These are phyloP conservation scores for Trametopsis cervina DNA, from an alignment of 768 basidiomycete genomes.

Conservation along the genomic window DNA sequence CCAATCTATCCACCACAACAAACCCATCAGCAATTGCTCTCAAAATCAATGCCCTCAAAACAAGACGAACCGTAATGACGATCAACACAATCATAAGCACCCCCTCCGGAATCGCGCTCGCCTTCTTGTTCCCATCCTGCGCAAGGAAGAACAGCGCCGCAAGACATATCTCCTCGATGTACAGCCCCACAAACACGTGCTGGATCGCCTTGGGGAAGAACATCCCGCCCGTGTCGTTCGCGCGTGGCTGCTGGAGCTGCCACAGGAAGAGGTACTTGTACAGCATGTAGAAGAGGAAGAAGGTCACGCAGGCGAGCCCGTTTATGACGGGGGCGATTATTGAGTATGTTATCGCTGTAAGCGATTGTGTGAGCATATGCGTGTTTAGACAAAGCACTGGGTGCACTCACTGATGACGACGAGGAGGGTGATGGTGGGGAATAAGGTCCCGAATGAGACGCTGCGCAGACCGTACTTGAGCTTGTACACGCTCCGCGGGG, in stretches of 20 bases:
- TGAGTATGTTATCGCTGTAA: slow-evolving; percentile 65
- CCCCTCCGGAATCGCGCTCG: slow-evolving; percentile 62
- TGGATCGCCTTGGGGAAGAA: slow-evolving; percentile 92
- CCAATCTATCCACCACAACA: slow-evolving; percentile 56
- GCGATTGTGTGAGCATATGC: not conserved
- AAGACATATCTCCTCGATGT: slow-evolving; percentile 79
- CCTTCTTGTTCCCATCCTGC: slow-evolving; percentile 39
- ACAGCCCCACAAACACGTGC: slow-evolving; percentile 86
- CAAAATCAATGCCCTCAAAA: no score
- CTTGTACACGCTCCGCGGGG: slow-evolving; percentile 74
- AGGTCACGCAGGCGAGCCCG: slow-evolving; percentile 72
- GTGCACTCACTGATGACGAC: slow-evolving; percentile 64
- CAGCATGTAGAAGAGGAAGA: slow-evolving; percentile 71
- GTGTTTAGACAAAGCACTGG: not conserved
- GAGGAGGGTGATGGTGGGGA: slow-evolving; percentile 71
- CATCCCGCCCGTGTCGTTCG: slow-evolving; percentile 76
- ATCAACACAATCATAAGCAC: slow-evolving; percentile 81
- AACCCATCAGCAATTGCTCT: not conserved
- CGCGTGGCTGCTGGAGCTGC: slow-evolving; percentile 57
- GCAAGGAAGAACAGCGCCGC: slow-evolving; percentile 85
- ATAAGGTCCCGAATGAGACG: slow-evolving; percentile 68
- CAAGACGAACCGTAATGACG: slow-evolving; percentile 60
- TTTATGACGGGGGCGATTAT: slow-evolving; percentile 89
- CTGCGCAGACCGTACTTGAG: slow-evolving; percentile 70
- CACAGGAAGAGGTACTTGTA: slow-evolving; percentile 44